Percentiles rank a stretch among this genome's conserved stretches.
Evolutionary conservation across 2,329 filamentous ascomycete species (phyloP).

Genomic region (Ophiostoma piceae): DNA sequence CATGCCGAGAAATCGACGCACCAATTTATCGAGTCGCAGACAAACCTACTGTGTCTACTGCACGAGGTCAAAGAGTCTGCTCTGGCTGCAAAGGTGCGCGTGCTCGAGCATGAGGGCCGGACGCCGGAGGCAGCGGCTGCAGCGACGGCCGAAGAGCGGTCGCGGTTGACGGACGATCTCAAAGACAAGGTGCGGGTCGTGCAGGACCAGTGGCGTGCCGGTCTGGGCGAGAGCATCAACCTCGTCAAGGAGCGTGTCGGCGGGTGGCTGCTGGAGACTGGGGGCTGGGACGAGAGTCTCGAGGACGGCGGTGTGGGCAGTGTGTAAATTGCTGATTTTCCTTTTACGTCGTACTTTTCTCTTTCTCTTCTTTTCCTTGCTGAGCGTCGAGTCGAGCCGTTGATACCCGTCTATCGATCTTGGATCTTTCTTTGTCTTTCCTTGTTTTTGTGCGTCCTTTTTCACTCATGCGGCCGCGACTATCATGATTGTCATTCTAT

Average conservation of each 20-base stretch:
- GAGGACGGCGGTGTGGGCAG: slow-evolving; percentile 53
- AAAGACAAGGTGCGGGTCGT: slow-evolving; percentile 91
- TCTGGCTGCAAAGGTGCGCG: slow-evolving; percentile 58
- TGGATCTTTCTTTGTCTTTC: background rate
- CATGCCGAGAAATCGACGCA: slow-evolving; percentile 91
- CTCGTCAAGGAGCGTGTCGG: slow-evolving; percentile 69
- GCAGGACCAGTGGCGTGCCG: slow-evolving; percentile 84
- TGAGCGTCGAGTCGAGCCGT: background rate
- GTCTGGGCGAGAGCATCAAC: slow-evolving; percentile 71
- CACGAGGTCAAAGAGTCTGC: slow-evolving; percentile 84
- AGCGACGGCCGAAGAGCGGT: slow-evolving; percentile 62
- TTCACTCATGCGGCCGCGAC: background rate
- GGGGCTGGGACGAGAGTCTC: slow-evolving; percentile 81
- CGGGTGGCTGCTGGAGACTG: slow-evolving; percentile 65
- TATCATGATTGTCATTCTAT: background rate
- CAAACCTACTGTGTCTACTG: slow-evolving; percentile 79
- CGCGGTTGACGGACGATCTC: slow-evolving; percentile 70
- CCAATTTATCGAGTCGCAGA: slow-evolving; percentile 94
- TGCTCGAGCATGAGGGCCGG: slow-evolving; percentile 33
- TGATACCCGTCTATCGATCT: slow-evolving; percentile 12
- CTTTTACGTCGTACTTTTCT: background rate
- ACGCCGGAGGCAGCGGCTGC: slow-evolving; percentile 33
- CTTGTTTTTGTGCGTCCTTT: background rate
- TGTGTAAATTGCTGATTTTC: slow-evolving; percentile 32
- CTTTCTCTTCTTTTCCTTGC: background rate